These are phyloP conservation scores for Mycena capillaripes DNA, from an alignment of 768 basidiomycete genomes.

Conservation along the genomic window DNA sequence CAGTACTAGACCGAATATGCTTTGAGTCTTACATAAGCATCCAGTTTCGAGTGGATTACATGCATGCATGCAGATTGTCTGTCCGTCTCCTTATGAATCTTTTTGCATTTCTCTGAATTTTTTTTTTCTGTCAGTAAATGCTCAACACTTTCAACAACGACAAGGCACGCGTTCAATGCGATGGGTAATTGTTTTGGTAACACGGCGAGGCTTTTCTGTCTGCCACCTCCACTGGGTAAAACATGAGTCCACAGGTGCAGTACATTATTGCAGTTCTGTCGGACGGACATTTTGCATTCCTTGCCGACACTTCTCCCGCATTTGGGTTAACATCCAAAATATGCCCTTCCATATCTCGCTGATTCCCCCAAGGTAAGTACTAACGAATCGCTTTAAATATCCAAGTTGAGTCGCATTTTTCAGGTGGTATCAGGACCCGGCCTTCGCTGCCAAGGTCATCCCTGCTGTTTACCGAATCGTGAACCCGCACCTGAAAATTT, in stretches of 20 bases:
- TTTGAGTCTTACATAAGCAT: neutral
- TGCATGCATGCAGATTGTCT: constrained; percentile 30
- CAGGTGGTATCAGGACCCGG: constrained; percentile 4
- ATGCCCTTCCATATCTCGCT: constrained; percentile 9
- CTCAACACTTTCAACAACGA: no score
- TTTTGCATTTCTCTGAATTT: neutral
- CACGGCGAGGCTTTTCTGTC: neutral
- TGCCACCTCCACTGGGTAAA: constrained; percentile 1
- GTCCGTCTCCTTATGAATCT: no score
- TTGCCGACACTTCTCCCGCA: constrained; percentile 12
- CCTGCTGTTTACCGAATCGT: neutral
- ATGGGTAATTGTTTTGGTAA: neutral
- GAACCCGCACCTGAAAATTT: neutral
- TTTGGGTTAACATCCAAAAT: neutral
- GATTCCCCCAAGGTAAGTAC: constrained; percentile 38
- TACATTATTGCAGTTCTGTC: neutral
- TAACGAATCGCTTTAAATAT: no score
- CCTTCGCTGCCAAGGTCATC: neutral
- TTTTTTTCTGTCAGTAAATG: neutral
- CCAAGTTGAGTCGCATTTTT: no score
- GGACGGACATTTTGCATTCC: constrained; percentile 6
- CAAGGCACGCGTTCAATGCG: neutral
- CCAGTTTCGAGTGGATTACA: constrained; percentile 29
- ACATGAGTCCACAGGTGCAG: neutral
- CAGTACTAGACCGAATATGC: constrained; percentile 10